Conservation (phyloP, 129 eudicot genomes). For the Centaurea solstitialis region DNA sequence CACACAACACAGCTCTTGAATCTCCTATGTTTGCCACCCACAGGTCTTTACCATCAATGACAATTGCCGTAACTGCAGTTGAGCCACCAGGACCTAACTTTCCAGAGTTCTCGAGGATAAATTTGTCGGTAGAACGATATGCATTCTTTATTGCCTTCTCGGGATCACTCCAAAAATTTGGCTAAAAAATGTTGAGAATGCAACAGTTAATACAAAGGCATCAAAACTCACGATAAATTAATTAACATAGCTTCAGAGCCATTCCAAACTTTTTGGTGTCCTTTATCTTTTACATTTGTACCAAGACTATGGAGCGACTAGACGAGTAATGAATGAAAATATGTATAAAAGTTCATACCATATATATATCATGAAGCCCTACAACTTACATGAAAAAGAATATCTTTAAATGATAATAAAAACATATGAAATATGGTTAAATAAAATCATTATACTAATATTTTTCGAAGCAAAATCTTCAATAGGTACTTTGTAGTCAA, state of each 20-base stretch:
- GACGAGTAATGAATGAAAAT: background rate
- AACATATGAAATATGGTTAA: background rate
- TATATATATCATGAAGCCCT: background rate
- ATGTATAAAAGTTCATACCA: too few relatives aligned
- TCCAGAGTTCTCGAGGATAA: constrained; percentile 57
- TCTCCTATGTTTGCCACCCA: constrained; percentile 92
- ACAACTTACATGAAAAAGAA: background rate
- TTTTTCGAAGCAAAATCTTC: background rate
- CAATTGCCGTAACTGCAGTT: constrained; percentile 91
- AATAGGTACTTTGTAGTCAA: background rate
- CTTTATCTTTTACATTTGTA: background rate
- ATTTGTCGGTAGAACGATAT: constrained; percentile 66
- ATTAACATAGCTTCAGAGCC: background rate
- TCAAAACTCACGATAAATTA: background rate
- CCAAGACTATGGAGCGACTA: background rate
- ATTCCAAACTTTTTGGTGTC: background rate
- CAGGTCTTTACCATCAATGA: constrained; percentile 78
- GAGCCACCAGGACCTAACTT: constrained; percentile 93
- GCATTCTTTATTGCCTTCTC: constrained; percentile 65
- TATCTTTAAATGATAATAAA: background rate
- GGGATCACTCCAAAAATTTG: constrained; percentile 75
- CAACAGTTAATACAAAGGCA: background rate
- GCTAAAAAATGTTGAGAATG: constrained; percentile 42
- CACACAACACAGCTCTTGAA: constrained; percentile 80
- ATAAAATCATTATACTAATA: background rate